These are phyloP conservation scores for Fusarium sp. DNA, from an alignment of 2,329 filamentous ascomycete species.

Conservation along the genomic window DNA sequence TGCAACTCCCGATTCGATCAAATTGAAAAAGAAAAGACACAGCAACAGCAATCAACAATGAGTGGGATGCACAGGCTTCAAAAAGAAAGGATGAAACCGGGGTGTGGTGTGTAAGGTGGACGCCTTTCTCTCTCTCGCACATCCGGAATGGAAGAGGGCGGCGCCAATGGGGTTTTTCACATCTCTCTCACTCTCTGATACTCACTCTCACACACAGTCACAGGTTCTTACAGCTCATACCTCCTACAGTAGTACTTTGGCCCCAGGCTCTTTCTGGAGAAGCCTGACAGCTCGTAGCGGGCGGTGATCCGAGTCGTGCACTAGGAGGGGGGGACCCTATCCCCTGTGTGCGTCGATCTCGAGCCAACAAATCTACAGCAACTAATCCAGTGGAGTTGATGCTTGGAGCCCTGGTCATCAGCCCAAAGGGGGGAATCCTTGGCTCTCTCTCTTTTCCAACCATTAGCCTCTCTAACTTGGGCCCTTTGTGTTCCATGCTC, in stretches of 20 bases:
- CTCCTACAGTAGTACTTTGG: constrained; percentile 2
- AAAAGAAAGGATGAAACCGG: constrained; percentile 8
- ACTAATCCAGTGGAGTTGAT: not conserved
- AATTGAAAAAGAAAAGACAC: constrained; percentile 1
- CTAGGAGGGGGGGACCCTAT: constrained; percentile 5
- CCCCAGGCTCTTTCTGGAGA: constrained; percentile 32
- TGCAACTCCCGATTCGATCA: constrained; percentile 5
- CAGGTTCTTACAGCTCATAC: not conserved
- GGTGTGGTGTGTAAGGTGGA: not conserved
- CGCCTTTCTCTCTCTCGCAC: constrained; percentile 4
- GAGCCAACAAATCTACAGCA: constrained; percentile 21
- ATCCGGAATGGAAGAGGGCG: constrained; percentile 6
- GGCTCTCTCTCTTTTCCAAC: not conserved
- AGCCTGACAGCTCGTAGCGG: constrained; percentile 31
- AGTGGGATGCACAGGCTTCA: constrained; percentile 14
- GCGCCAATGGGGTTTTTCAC: constrained; percentile 9
- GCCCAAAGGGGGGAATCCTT: not conserved
- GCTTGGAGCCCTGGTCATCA: not conserved
- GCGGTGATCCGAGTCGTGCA: constrained; percentile 39
- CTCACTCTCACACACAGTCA: not conserved
- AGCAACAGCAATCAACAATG: not conserved
- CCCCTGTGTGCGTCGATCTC: constrained; percentile 18
- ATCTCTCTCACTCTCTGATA: not conserved
- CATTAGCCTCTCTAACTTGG: not conserved
- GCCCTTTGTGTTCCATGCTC: constrained; percentile 2